Evolutionary conservation across 129 eudicot species (phyloP).

Genomic region (Flaveria trinervia): DNA sequence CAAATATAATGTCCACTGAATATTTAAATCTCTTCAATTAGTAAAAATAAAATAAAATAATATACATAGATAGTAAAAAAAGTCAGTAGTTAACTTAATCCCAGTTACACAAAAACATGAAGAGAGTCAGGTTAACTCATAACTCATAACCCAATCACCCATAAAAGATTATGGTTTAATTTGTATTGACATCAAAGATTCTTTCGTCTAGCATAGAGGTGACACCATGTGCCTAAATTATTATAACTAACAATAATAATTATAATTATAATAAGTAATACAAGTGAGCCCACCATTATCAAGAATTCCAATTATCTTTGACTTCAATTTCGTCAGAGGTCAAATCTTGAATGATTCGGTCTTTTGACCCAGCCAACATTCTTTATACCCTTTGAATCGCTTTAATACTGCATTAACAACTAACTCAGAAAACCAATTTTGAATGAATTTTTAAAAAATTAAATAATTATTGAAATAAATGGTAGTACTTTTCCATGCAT

Average conservation of each 20-base stretch:
- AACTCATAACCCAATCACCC: background rate
- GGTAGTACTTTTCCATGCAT: background rate
- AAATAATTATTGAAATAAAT: background rate
- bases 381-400: conserved; percentile 24
- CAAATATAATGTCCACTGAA: no score
- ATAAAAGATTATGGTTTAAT: conserved; percentile 28
- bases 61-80: no score
- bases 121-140: background rate
- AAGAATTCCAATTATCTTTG: conserved; percentile 20
- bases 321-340: conserved; percentile 22
- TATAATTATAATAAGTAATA: conserved; percentile 14
- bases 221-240: conserved; percentile 45
- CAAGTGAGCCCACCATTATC: conserved; percentile 31
- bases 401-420: background rate
- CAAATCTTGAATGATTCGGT: conserved; percentile 35
- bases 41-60: no score
- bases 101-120: no score
- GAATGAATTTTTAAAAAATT: background rate
- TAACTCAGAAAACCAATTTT: background rate
- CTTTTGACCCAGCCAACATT: conserved; percentile 31
- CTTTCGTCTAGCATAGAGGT: conserved; percentile 25
- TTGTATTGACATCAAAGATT: conserved; percentile 29
- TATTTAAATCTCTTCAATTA: no score
- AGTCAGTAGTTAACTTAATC: no score
- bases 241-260: conserved; percentile 28